Base-by-base conservation (phyloP, 495 filamentous ascomycete species). In the Evansstolkia leycettana region DNA sequence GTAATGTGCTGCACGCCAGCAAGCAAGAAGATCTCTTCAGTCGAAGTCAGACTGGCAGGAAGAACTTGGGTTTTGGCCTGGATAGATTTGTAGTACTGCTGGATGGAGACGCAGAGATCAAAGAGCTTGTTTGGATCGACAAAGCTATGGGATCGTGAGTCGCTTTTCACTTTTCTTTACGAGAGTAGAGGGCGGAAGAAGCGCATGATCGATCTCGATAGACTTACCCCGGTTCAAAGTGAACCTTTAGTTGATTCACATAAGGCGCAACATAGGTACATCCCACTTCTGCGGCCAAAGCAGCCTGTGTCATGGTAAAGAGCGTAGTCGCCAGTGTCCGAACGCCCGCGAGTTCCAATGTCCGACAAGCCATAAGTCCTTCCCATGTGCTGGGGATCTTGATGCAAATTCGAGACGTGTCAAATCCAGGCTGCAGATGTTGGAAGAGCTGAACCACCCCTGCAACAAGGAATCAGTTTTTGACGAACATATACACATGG, bases 331-430 rank as follows among this genome's bases (percentile, higher is more conserved):
- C 75, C 10, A 81, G 47, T 0, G 76, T 77, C 18, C 57, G 50
- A 13, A 76, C 67, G 0, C 69, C 69, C 3, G 54, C 42, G 9
- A 47, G 42, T 41, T 77, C 67, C 10, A 82, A 56, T n/a, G 57
- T 58, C 5, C 58, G 58, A 45, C 76, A 81, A 17, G 75, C 78
- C 47, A 70, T 61, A 13, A 80, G 50, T 3, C 78, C 78, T 47
- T 79, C 73, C 68, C 73, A 78, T 5, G 75, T 81, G 16, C 65
- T 57, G 1, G 73, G 73, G 32, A 81, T 67, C 38, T 80, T 81
- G 58, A 79, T 72, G 31, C 66, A 75, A 28, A 81, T 54, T 38
- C 72, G 61, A 5, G 52, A 48, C n/a, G 45, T 33, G 18, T 70
- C 55, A 41, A 75, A 70, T 3, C 34, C 38, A 0, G 70, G 67